A percentile compares a stretch with the other conserved stretches of the same genome.
phyloP scores from a whole-genome alignment of 352 stramenopile species.

The Globisporangium cylindrosporum region DNA sequence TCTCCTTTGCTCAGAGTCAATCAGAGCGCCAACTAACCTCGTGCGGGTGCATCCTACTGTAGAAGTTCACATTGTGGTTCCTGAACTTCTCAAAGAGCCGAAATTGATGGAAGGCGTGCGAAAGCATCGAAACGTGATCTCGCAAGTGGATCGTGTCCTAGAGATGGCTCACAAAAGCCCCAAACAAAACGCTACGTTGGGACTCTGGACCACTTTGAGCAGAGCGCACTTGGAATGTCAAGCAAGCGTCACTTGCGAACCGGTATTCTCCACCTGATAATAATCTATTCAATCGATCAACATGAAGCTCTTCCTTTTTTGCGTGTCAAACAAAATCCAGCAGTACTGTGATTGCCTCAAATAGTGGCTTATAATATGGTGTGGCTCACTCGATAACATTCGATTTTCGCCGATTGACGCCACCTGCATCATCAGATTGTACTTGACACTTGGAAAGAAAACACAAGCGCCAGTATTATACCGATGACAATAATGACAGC shows the following conservation, averaged over 20 bases:
- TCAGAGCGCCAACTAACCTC: too few relatives aligned
- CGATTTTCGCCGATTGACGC: not conserved
- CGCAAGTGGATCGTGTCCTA: too few relatives aligned
- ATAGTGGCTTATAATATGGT: not conserved
- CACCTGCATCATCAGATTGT: not conserved
- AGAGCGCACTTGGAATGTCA: not conserved
- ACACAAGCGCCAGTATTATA: not conserved
- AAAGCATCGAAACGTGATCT: too few relatives aligned
- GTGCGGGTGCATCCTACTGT: too few relatives aligned
- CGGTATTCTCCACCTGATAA: not conserved
- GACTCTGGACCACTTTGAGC: not conserved
- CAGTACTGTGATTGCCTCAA: not conserved
- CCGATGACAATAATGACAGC: not conserved
- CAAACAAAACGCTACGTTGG: not conserved
- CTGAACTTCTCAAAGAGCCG: too few relatives aligned
- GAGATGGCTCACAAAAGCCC: too few relatives aligned
- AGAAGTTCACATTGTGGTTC: too few relatives aligned
- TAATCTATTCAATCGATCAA: not conserved
- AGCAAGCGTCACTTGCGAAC: not conserved
- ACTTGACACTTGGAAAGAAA: not conserved
- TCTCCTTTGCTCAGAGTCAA: too few relatives aligned
- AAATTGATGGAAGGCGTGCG: too few relatives aligned
- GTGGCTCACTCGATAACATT: not conserved
- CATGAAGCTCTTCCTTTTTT: not conserved
- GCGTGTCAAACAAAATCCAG: not conserved